Percentiles rank a stretch among this genome's conserved stretches.
Conservation (phyloP, 306 rosid species). For the Quercus gilva region DNA sequence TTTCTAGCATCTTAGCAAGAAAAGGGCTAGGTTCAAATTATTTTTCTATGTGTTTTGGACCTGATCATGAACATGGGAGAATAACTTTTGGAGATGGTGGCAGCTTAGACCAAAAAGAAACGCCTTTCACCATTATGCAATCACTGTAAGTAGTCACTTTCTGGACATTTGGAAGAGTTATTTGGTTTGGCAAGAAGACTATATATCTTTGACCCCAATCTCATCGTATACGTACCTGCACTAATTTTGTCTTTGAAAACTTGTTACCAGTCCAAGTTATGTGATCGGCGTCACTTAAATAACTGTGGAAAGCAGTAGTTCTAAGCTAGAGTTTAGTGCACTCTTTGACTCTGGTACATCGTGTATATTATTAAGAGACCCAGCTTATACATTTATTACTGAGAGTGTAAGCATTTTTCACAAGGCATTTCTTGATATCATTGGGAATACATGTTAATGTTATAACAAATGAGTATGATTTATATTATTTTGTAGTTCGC, state of each 20-base stretch:
- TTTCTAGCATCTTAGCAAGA: conserved; percentile 75
- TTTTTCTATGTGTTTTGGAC: conserved; percentile 89
- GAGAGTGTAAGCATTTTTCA: conserved; percentile 47
- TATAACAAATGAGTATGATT: background rate
- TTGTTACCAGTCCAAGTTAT: conserved; percentile 61
- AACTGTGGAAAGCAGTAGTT: conserved; percentile 36
- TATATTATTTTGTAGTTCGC: conserved; percentile 52
- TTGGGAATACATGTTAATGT: background rate
- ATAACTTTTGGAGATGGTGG: conserved; percentile 81
- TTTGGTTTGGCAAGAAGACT: background rate
- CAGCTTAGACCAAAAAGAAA: conserved; percentile 55
- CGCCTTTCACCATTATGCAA: conserved; percentile 54
- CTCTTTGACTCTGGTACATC: conserved; percentile 86
- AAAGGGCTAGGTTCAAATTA: conserved; percentile 61
- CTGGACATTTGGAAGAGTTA: background rate
- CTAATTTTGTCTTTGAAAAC: conserved; percentile 17
- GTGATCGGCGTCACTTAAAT: conserved; percentile 63
- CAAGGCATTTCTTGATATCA: conserved; percentile 4
- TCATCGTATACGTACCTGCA: background rate
- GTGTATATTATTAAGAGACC: conserved; percentile 63
- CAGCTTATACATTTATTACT: conserved; percentile 62
- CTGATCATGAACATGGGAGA: conserved; percentile 58
- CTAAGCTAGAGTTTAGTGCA: conserved; percentile 50
- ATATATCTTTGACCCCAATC: background rate
- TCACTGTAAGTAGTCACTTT: conserved; percentile 43